Conservation (phyloP, 2,329 filamentous ascomycete species). For the Pestalotiopsis sp. region DNA sequence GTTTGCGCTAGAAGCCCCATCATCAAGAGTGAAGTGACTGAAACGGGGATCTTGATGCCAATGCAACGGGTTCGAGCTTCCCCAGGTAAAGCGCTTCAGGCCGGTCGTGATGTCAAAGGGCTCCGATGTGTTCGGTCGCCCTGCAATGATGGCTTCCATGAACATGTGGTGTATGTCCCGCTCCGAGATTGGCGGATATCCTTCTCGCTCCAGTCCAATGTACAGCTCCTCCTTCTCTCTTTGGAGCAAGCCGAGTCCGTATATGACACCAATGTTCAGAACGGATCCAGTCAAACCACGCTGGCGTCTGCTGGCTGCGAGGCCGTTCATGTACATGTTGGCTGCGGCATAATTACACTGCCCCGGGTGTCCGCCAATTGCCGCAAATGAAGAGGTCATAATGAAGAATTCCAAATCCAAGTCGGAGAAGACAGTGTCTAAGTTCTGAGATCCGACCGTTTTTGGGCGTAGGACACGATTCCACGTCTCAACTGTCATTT, state of each 20-base stretch:
- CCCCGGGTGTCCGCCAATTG: conserved; percentile 44
- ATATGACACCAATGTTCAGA: conserved; percentile 49
- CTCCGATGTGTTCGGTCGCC: conserved; percentile 30
- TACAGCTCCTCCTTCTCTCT: conserved; percentile 43
- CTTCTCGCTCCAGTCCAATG: conserved; percentile 42
- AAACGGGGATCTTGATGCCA: conserved; percentile 49
- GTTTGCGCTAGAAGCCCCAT: conserved; percentile 16
- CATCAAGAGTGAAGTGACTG: conserved; percentile 36
- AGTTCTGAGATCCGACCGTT: conserved; percentile 40
- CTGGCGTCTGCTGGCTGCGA: conserved; percentile 37
- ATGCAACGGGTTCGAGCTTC: conserved; percentile 32
- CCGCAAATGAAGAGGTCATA: conserved; percentile 49
- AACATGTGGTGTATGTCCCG: conserved; percentile 54
- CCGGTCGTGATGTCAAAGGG: conserved; percentile 42
- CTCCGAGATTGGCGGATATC: conserved; percentile 52
- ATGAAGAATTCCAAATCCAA: conserved; percentile 45
- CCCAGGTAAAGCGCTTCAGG: conserved; percentile 38
- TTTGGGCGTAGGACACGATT: conserved; percentile 43
- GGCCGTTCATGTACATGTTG: conserved; percentile 51
- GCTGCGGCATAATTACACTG: conserved; percentile 48
- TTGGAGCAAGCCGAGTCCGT: conserved; percentile 45
- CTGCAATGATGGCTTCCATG: conserved; percentile 49
- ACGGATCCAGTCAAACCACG: conserved; percentile 39
- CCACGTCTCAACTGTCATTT: conserved; percentile 41
- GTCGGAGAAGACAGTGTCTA: conserved; percentile 37